phyloP scores from a whole-genome alignment of 495 filamentous ascomycete species.

The Baudoinia panamericana region DNA sequence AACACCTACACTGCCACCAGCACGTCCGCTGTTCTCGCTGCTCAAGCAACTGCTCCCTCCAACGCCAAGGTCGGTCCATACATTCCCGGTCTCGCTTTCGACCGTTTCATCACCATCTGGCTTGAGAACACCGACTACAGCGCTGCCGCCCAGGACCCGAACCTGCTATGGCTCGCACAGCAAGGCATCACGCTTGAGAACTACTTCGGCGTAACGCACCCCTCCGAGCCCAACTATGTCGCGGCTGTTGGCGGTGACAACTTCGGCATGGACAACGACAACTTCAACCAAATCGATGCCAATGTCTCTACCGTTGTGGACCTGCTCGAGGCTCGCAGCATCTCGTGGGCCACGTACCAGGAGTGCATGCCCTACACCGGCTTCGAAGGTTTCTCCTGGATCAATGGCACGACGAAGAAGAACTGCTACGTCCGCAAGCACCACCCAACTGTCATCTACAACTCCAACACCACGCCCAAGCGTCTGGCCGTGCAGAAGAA shows the following conservation, averaged over 20 bases:
- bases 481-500: conserved; percentile 27
- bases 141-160: conserved; percentile 23
- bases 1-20: conserved; percentile 15
- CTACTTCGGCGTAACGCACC: conserved; percentile 43
- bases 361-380: conserved; percentile 30
- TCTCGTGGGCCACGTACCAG: conserved; percentile 28
- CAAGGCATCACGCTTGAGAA: conserved; percentile 26
- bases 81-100: conserved; percentile 30
- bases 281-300: conserved; percentile 24
- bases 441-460: conserved; percentile 27
- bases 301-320: conserved; percentile 27
- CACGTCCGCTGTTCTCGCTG: conserved; percentile 14
- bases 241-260: conserved; percentile 25
- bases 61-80: conserved; percentile 6
- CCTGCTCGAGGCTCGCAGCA: conserved; percentile 26
- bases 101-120: conserved; percentile 28
- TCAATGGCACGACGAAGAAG: conserved; percentile 28
- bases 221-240: conserved; percentile 30
- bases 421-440: conserved; percentile 31
- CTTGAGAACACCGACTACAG: conserved; percentile 28
- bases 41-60: conserved; percentile 18
- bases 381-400: conserved; percentile 24
- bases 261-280: conserved; percentile 29
- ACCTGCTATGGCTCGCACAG: conserved; percentile 24
- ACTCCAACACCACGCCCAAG: conserved; percentile 19